phyloP scores from a whole-genome alignment of 2,329 filamentous ascomycete species.

The Alternaria burnsii region DNA sequence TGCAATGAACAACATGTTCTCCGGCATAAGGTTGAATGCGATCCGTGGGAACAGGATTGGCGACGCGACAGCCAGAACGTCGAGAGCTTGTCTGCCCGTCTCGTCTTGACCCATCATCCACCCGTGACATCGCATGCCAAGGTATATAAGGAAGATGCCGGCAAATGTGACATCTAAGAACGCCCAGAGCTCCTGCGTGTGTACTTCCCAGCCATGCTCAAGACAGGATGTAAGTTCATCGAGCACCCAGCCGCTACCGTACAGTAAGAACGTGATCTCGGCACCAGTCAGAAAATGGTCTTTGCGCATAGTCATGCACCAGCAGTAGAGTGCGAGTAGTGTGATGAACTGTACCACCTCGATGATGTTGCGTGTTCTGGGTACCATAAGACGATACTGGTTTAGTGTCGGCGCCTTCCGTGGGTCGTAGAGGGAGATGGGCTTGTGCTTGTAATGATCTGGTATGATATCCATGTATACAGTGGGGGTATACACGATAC shows the following conservation, averaged over 20 bases:
- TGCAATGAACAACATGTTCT: slow-evolving; percentile 84
- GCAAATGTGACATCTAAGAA: slow-evolving; percentile 84
- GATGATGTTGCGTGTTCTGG: slow-evolving; percentile 76
- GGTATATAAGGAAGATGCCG: slow-evolving; percentile 74
- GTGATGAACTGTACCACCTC: slow-evolving; percentile 78
- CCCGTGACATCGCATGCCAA: slow-evolving; percentile 72
- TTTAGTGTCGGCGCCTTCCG: slow-evolving; percentile 78
- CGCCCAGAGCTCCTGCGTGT: slow-evolving; percentile 88
- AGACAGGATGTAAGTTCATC: slow-evolving; percentile 80
- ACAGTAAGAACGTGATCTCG: slow-evolving; percentile 75
- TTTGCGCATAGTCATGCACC: slow-evolving; percentile 75
- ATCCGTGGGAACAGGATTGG: slow-evolving; percentile 80
- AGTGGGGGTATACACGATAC: slow-evolving; percentile 82
- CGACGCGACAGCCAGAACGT: slow-evolving; percentile 80
- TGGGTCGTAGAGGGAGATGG: slow-evolving; percentile 82
- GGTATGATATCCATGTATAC: slow-evolving; percentile 85
- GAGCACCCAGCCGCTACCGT: slow-evolving; percentile 79
- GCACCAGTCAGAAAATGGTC: slow-evolving; percentile 63
- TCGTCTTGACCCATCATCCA: slow-evolving; percentile 60
- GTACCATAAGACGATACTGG: slow-evolving; percentile 85
- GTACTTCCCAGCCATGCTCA: slow-evolving; percentile 80
- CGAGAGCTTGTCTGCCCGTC: slow-evolving; percentile 72
- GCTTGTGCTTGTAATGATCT: slow-evolving; percentile 84
- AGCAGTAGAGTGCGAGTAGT: slow-evolving; percentile 73
- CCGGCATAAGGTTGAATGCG: slow-evolving; percentile 82